Base-by-base conservation (phyloP, 2,329 filamentous ascomycete species). In the Emergomyces pasteurianus region DNA sequence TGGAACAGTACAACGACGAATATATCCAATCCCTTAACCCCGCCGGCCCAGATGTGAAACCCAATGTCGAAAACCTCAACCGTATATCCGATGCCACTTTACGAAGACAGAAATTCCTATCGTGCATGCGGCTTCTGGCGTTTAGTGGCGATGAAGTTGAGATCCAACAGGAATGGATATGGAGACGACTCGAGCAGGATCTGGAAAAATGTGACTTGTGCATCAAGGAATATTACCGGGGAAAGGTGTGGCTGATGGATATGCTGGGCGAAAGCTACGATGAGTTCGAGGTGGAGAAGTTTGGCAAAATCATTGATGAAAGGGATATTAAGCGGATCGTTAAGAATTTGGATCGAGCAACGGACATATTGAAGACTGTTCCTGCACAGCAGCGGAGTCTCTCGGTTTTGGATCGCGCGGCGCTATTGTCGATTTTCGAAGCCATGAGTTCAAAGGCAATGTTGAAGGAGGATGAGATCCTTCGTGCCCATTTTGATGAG, bases 371-470 rank as follows among this genome's bases (percentile, higher is more conserved):
- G 47, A 74, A 76, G 62, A 73, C 73, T 14, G 71, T 80, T 8
- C 78, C 82, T 2, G 76, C 79, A 3, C 75, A 80, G 50, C 69
- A 80, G 61, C 79, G 83, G 46, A 78, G 75, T 26, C 76, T 83
- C 42, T 72, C 73, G 58, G 73, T 78, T 31, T 71, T 85, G 31
- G 79, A 82, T 34, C 76, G 81, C 1, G 77, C 83, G 34, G 84
- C 89, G 7, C 82, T 95, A 58, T 83, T 94, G 62, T 87, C 90
- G 12, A 83, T 97, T 36, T 96, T 95, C 68, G 92, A 97, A 72
- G 87, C 88, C 0, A 77, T 97, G 58, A 95, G 91, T 72, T 95
- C 88, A 72, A 84, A 91, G 65, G 81, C 87, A 0, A 90, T 95
- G 70, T 79, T 96, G 63, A 74, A 77, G 26, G 78, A 82, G 64